Base-by-base conservation (phyloP, 768 basidiomycete species). In the Tylopilus rubrobrunneus region DNA sequence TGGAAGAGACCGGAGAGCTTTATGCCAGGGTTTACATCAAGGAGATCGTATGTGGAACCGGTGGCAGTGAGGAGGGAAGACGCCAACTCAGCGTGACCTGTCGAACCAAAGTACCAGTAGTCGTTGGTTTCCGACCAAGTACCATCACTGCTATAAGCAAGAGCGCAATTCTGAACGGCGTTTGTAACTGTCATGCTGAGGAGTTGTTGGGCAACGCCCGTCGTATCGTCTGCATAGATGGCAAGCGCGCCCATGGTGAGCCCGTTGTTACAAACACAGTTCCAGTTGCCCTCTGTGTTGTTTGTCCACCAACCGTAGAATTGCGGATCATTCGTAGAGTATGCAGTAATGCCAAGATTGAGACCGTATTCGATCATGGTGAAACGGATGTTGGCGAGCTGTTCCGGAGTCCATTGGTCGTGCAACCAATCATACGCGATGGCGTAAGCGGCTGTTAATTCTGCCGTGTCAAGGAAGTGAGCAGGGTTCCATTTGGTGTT, bases 361-460 rank as follows among this genome's bases (percentile, higher is more conserved):
- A 99, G 81, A 52, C 93, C 97, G 60, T 87, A 86, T 57, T 78
- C 74, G 70, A 93, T 78, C 74, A 98, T 81, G 14, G 84, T 85
- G 58, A 68, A 74, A 63, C 81, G 78, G 59, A 99, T 89, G 45
- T 75, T 74, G 23, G 67, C 71, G 66, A 85, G 86, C 71, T 95
- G 92, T 1, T 82, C 78, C 31, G 78, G 73, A 14, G 81, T 82
- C 90, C 88, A 96, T 49, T 79, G 74, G 50, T 93, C 87, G 69
- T 97, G 87, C 31, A 98, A 66, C 97, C 97, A 99, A 66, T 99
- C 97, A 63, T 98, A 99, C 2, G 87, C 96, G 57, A 94, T 88
- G 29, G 80, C 97, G 64, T 86, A 98, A 5, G 92, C 94, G 25
- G 87, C 84, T 17, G 84, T 84, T 59, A 97, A 78, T 70, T 98